Base-by-base conservation (phyloP, 2,329 filamentous ascomycete species). In the Diplodia scrobiculata region DNA sequence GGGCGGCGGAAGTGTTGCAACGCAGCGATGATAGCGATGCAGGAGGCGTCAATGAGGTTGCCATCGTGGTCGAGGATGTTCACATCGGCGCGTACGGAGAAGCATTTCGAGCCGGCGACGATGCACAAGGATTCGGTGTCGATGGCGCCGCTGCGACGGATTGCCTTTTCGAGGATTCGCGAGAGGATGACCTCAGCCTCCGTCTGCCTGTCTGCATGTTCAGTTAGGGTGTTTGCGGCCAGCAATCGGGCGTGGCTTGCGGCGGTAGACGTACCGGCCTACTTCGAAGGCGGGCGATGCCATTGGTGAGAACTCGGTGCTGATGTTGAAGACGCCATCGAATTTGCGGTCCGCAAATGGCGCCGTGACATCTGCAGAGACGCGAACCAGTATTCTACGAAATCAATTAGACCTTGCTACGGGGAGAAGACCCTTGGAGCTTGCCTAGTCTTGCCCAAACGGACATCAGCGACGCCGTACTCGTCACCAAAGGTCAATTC, bases 81-180 rank as follows among this genome's bases (percentile, higher is more conserved):
- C 25, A 98, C 86, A 76, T 98, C 94, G 21, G 91, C 93, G 67
- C 94, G 88, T 69, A 99, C 84, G 68, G 90, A 90, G 88, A 95
- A 99, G 81, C 91, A 95, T 78, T 96, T 97, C 68, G 90, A 84
- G 7, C 91, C 93, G 11, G 95, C 92, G 32, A 97, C 84, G 25
- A 99, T 91, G 78, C 95, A 99, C 52, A 99, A 85, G 3, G 93
- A 97, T 79, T 99, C 95, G 38, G 93, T 97, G 77, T 98, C 94
- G 48, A 99, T 86, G 6, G 95, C 94, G 71, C 90, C 90, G 1
- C 93, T 97, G 68, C 95, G 89, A 50, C 95, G 92, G 68, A 98
- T 87, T 9, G 95, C 94, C 80, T 97, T 97, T 78, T 99, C 95
- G 21, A 99, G 88, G 50, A 95, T 86, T 38, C 94, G 89, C 10